Percentiles rank a stretch among this genome's conserved stretches.
These are phyloP conservation scores for Cladosporium sp. DNA, from an alignment of 2,329 filamentous ascomycete genomes.

Conservation along the genomic window DNA sequence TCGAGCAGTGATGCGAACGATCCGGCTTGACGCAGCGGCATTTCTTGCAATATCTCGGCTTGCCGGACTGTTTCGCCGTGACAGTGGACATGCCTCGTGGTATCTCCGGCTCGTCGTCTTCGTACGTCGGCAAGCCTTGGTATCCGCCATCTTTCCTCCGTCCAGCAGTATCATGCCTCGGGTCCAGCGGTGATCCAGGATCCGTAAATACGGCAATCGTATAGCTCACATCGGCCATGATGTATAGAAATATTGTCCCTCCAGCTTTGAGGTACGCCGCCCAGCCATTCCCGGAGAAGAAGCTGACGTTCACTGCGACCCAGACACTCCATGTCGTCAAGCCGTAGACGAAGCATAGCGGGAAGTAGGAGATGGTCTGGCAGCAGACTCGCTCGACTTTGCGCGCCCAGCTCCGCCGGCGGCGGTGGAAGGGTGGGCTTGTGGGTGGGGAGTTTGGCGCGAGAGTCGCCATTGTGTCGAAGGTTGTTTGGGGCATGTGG, in stretches of 20 bases:
- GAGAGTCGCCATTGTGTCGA: slow-evolving; percentile 24
- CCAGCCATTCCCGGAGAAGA: slow-evolving; percentile 17
- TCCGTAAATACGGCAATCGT: slow-evolving; percentile 89
- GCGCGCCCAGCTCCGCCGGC: slow-evolving; percentile 52
- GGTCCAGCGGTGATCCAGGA: slow-evolving; percentile 63
- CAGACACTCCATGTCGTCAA: slow-evolving; percentile 93
- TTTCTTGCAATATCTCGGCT: slow-evolving; percentile 91
- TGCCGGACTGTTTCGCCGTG: slow-evolving; percentile 88
- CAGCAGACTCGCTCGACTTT: slow-evolving; percentile 82
- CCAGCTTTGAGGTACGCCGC: slow-evolving; percentile 37
- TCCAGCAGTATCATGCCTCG: slow-evolving; percentile 23
- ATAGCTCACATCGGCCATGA: slow-evolving; percentile 82
- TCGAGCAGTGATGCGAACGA: slow-evolving; percentile 93
- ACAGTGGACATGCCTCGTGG: slow-evolving; percentile 56
- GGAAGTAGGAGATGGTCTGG: slow-evolving; percentile 71
- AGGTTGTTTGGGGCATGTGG: slow-evolving; percentile 1
- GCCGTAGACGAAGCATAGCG: slow-evolving; percentile 82
- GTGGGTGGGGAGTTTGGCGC: slow-evolving; percentile 16
- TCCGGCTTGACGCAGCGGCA: slow-evolving; percentile 93
- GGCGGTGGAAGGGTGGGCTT: slow-evolving; percentile 29
- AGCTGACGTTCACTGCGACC: slow-evolving; percentile 64
- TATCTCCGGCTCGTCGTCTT: slow-evolving; percentile 44
- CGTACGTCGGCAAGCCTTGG: slow-evolving; percentile 72
- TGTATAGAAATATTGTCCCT: slow-evolving; percentile 66
- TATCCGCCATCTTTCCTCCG: slow-evolving; percentile 52